Conservation (phyloP, 176 grass and related monocot genomes). For the Juncus inflexus region DNA sequence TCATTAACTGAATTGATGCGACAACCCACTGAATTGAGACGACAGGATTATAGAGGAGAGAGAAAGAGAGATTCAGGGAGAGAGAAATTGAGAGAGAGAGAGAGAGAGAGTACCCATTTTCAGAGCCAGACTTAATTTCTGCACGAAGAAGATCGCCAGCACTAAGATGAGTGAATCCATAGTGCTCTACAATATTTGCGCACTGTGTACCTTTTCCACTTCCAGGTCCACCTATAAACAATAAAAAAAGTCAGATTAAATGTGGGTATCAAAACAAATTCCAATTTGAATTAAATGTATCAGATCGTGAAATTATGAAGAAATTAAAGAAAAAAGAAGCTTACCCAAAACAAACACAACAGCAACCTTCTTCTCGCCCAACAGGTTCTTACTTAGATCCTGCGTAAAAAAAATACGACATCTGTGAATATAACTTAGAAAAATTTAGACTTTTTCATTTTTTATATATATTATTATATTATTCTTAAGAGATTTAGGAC, state of each 20-base stretch:
- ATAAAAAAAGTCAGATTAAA: background rate
- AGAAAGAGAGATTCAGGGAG: too few relatives aligned
- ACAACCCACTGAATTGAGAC: too few relatives aligned
- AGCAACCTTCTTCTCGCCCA: slow-evolving; percentile 64
- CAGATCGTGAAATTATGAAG: background rate
- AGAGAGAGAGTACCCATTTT: slow-evolving; percentile 55
- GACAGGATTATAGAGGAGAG: too few relatives aligned
- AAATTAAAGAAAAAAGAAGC: slow-evolving; percentile 7
- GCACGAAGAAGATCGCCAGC: slow-evolving; percentile 88
- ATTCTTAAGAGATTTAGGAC: background rate
- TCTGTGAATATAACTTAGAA: background rate
- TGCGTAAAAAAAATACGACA: slow-evolving; percentile 10
- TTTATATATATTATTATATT: background rate
- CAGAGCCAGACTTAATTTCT: slow-evolving; percentile 76
- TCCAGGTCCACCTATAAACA: slow-evolving; percentile 70
- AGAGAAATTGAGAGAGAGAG: background rate
- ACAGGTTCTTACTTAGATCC: slow-evolving; percentile 43
- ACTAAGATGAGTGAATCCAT: slow-evolving; percentile 85
- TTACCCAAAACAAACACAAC: slow-evolving; percentile 85
- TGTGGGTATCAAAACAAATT: background rate
- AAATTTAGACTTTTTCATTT: background rate
- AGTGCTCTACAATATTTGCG: slow-evolving; percentile 81
- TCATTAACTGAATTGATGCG: too few relatives aligned
- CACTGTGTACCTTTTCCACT: slow-evolving; percentile 90
- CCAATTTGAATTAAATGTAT: background rate